phyloP scores from a whole-genome alignment of 129 eudicot genomes.

The Artemisia argyi region DNA sequence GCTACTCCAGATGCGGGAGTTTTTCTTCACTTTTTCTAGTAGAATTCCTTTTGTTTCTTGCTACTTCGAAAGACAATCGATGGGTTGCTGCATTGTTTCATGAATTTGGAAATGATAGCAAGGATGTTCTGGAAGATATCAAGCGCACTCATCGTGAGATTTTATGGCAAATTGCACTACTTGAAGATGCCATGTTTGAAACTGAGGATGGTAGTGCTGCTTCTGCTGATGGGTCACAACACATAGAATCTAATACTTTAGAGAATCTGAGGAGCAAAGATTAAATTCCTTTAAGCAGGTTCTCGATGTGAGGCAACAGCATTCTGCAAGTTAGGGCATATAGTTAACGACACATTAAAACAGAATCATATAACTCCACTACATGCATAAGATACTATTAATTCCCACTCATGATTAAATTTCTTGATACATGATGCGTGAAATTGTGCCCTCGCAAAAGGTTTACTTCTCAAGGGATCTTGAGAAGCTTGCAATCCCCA shows the following conservation, averaged over 20 bases:
- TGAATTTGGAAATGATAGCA: conserved; percentile 83
- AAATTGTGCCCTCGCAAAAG: too few relatives aligned
- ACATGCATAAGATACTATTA: too few relatives aligned
- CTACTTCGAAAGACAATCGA: conserved; percentile 87
- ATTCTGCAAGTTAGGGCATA: too few relatives aligned
- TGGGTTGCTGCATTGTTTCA: conserved; percentile 89
- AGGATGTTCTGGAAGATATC: conserved; percentile 85
- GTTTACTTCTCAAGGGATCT: too few relatives aligned
- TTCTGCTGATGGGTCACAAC: conserved; percentile 43
- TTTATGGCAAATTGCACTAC: conserved; percentile 89
- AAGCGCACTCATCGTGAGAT: conserved; percentile 81
- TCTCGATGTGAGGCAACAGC: too few relatives aligned
- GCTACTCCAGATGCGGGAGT: conserved; percentile 55
- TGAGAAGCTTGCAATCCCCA: too few relatives aligned
- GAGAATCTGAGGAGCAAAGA: conserved; percentile 84
- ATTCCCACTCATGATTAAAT: too few relatives aligned
- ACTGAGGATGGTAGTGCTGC: conserved; percentile 42
- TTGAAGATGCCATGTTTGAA: conserved; percentile 75
- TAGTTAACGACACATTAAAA: too few relatives aligned
- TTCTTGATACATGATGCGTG: too few relatives aligned
- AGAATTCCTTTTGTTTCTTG: conserved; percentile 86
- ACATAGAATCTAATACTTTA: conserved; percentile 36
- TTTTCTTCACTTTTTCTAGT: conserved; percentile 84
- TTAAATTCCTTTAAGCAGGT: conserved; percentile 79
- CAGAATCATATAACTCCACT: too few relatives aligned